phyloP scores from a whole-genome alignment of 805 yeast species.

The Candida xiaguanensis region DNA sequence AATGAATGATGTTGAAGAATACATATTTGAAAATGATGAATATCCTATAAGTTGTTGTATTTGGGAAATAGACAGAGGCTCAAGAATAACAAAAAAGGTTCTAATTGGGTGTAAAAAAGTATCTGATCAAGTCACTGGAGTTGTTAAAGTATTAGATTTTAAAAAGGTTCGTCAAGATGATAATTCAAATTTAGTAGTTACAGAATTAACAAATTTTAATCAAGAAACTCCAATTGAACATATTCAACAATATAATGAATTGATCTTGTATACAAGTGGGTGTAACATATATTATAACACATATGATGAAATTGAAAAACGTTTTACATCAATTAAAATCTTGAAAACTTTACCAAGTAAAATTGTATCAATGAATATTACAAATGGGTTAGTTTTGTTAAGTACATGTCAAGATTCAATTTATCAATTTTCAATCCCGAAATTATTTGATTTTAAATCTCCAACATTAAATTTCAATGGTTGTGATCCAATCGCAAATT shows the following conservation, averaged over 20 bases:
- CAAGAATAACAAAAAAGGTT: slow-evolving; percentile 29
- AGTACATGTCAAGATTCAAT: slow-evolving; percentile 36
- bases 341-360: slow-evolving; percentile 28
- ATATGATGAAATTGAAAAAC: slow-evolving; percentile 29
- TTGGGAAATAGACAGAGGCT: slow-evolving; percentile 32
- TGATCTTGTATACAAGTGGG: slow-evolving; percentile 32
- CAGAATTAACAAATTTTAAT: slow-evolving; percentile 30
- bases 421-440: slow-evolving; percentile 20
- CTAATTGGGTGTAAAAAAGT: slow-evolving; percentile 25
- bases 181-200: slow-evolving; percentile 13
- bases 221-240: slow-evolving; percentile 30
- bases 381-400: slow-evolving; percentile 16
- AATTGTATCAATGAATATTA: slow-evolving; percentile 21
- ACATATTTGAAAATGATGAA: slow-evolving; percentile 25
- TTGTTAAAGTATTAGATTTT: slow-evolving; percentile 35
- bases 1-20: slow-evolving; percentile 7
- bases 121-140: slow-evolving; percentile 17
- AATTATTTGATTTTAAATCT: slow-evolving; percentile 4
- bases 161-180: slow-evolving; percentile 14
- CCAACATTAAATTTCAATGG: slow-evolving; percentile 12
- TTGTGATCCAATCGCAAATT: slow-evolving; percentile 32
- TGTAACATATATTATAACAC: slow-evolving; percentile 26
- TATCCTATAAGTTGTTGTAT: slow-evolving; percentile 27
- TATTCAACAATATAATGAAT: slow-evolving; percentile 30
- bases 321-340: slow-evolving; percentile 23